These are phyloP conservation scores for Candida golubevii DNA, from an alignment of 805 yeast species.

Conservation along the genomic window DNA sequence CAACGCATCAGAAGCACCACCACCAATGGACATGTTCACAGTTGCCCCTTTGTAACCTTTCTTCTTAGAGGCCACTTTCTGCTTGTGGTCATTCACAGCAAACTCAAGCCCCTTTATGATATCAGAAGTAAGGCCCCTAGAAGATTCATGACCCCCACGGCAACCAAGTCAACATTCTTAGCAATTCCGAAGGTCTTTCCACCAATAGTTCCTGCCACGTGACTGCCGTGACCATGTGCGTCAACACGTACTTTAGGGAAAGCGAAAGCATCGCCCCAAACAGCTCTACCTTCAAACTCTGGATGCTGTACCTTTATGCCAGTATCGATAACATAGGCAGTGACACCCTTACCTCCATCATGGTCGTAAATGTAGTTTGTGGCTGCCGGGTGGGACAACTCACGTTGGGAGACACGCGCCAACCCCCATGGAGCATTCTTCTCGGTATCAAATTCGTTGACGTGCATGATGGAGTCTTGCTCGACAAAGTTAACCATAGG, in stretches of 20 bases:
- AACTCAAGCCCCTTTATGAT: constrained; percentile 81
- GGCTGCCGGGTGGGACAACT: constrained; percentile 32
- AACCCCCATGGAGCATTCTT: constrained; percentile 95
- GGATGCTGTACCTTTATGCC: constrained; percentile 74
- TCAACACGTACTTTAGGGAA: constrained; percentile 69
- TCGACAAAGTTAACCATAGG: constrained; percentile 21
- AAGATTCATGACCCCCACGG: constrained; percentile 78
- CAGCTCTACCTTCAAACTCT: constrained; percentile 80
- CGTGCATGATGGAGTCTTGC: constrained; percentile 20
- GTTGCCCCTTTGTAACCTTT: constrained; percentile 79
- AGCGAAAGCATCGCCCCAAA: constrained; percentile 69
- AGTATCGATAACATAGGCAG: constrained; percentile 85
- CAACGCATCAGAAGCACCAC: constrained; percentile 84
- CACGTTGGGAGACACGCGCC: constrained; percentile 82
- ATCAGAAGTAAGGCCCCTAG: constrained; percentile 85
- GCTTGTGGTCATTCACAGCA: constrained; percentile 71
- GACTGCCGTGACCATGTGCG: constrained; percentile 94
- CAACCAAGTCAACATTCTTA: constrained; percentile 71
- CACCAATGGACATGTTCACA: constrained; percentile 92
- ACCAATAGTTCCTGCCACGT: constrained; percentile 94
- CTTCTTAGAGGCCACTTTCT: constrained; percentile 45
- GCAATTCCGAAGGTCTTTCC: constrained; percentile 80
- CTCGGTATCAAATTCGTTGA: constrained; percentile 55
- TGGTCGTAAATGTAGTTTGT: constrained; percentile 56
- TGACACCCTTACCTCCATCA: constrained; percentile 78